Conservation (phyloP, 108 stramenopile species). For the Schizochytrium sp. region DNA sequence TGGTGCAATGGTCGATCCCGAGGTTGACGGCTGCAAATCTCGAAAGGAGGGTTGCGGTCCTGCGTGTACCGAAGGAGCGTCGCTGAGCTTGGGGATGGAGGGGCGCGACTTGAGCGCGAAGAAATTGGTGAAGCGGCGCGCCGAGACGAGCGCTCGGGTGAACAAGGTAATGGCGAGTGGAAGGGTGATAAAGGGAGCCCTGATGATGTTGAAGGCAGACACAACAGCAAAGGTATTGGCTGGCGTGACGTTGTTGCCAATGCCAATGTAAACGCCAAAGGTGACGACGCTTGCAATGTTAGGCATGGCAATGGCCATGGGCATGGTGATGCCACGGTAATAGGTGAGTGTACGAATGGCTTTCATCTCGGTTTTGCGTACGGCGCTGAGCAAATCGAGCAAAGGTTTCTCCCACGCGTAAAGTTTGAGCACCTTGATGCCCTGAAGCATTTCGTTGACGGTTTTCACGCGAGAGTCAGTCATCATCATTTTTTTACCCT, state of each 20-base stretch:
- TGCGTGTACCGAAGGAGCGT: too few relatives aligned
- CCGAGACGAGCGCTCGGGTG: constrained; percentile 73
- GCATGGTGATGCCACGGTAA: neutral
- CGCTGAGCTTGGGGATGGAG: neutral
- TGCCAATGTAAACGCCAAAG: constrained; percentile 67
- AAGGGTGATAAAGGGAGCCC: constrained; percentile 85
- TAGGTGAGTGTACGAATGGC: constrained; percentile 48
- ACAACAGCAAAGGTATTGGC: constrained; percentile 67
- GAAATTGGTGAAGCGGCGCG: constrained; percentile 64
- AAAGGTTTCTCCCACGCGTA: constrained; percentile 80
- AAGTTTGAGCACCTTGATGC: constrained; percentile 79
- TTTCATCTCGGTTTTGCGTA: constrained; percentile 61
- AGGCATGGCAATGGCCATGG: constrained; percentile 54
- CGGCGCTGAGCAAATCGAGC: constrained; percentile 37
- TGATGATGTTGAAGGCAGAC: constrained; percentile 82
- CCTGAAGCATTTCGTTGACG: constrained; percentile 77
- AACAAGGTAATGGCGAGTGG: constrained; percentile 77
- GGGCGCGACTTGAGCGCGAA: constrained; percentile 29
- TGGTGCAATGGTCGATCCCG: too few relatives aligned
- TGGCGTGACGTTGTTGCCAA: constrained; percentile 63
- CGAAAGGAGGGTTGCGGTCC: neutral
- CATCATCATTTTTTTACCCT: constrained; percentile 67
- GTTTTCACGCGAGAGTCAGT: constrained; percentile 72
- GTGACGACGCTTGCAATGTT: constrained; percentile 79
- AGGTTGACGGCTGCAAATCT: neutral